Percentiles rank a stretch among this genome's conserved stretches.
Conservation (phyloP, 495 filamentous ascomycete species). For the Cercophora sp. region DNA sequence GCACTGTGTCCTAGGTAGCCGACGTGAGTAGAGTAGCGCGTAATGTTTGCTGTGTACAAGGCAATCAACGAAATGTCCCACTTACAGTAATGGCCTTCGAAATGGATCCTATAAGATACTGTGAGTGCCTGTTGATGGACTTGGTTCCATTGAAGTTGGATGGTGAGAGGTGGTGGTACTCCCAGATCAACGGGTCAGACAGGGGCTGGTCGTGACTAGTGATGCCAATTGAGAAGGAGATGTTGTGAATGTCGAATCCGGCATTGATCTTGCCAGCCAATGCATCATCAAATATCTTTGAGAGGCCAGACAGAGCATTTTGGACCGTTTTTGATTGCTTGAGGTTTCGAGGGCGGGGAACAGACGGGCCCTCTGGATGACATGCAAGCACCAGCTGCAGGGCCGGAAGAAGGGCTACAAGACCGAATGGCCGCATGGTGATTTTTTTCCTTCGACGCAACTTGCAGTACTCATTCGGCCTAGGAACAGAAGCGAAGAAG, state of each 20-base stretch:
- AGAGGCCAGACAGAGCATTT: slow-evolving; percentile 2
- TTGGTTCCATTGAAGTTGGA: slow-evolving; percentile 25
- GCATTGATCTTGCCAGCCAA: slow-evolving; percentile 12
- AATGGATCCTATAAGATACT: slow-evolving; percentile 31
- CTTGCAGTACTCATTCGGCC: not conserved
- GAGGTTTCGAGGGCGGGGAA: slow-evolving; percentile 15
- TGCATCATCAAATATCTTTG: slow-evolving; percentile 7
- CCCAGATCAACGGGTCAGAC: slow-evolving; percentile 18
- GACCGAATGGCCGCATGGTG: not conserved
- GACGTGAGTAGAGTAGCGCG: too few relatives aligned
- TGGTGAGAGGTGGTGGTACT: slow-evolving; percentile 29
- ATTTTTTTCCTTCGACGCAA: not conserved
- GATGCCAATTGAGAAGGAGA: slow-evolving; percentile 17
- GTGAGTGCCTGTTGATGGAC: slow-evolving; percentile 20
- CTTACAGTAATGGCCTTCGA: slow-evolving; percentile 20
- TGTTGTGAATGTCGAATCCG: slow-evolving; percentile 15
- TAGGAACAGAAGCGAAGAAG: not conserved
- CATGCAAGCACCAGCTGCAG: slow-evolving; percentile 5
- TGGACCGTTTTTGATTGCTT: slow-evolving; percentile 4
- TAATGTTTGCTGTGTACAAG: not conserved
- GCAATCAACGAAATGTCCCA: not conserved
- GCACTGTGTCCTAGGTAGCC: slow-evolving; percentile 20
- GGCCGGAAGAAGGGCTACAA: not conserved
- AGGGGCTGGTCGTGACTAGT: slow-evolving; percentile 4
- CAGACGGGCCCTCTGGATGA: slow-evolving; percentile 11